Base-by-base conservation (phyloP, 805 yeast species). In the Nakazawaea anatomiae region DNA sequence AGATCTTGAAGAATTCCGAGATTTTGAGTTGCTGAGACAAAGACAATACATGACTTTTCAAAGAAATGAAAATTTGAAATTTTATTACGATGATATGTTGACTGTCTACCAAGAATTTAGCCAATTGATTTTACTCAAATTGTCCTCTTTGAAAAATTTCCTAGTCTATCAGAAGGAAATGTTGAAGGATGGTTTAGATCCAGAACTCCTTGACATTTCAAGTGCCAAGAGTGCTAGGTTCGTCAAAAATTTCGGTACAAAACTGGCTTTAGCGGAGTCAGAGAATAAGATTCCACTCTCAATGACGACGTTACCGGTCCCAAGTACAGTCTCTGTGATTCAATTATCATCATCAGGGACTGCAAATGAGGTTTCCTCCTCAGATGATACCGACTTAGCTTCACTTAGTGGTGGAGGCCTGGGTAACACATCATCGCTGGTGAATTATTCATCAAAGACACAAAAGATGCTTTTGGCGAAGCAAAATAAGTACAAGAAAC, bases 1-100 rank as follows among this genome's bases (percentile, higher is more conserved):
- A 6, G 48, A 45, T 36, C n/a, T 45, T 3, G 44, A 45, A 42
- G 52, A 50, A 29, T 11, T 9, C 1, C 14, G 50, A n/a, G 52
- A 50, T 31, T 50, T 42, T 34, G 44, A 50, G 38, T 31, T 45
- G 12, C 8, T 42, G 11, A 41, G 43, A 18, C 30, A 41, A 18
- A 30, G 31, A 11, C 29, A 42, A 35, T 40, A 11, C 14, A 29
- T 32, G n/a, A 42, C 11, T 18, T 50, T 41, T 30, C 46, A 45
- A 30, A 27, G 39, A 38, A 42, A 45, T 30, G 49, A 50, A 34
- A 50, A 42, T 25, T 31, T 36, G 12, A 45, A 39, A 31, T 42
- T 50, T 28, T 50, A 42, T 27, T 46, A 42, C 14, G 39, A 45
- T 28, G 49, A 50, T 28, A 30, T 38, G 6, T 18, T 50, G 27